Evolutionary conservation across 768 basidiomycete genomes (phyloP), one percentile per base, ranked within the genome.

Genomic region (Boletus sp.): DNA sequence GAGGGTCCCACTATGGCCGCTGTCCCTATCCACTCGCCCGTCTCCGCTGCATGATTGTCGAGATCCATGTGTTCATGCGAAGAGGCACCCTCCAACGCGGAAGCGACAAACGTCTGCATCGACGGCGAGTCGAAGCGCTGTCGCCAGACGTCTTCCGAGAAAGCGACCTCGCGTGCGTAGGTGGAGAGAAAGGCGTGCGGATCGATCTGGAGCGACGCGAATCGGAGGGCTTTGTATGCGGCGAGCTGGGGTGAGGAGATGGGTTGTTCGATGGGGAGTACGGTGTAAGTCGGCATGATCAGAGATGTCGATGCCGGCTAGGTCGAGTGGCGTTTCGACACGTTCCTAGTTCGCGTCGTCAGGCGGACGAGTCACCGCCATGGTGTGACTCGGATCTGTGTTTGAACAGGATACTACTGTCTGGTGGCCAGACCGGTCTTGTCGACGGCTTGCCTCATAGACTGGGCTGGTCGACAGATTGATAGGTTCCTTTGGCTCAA

Each of bases 231-330:
- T 47, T 57, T 67, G 43, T 55, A 70, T 13, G 53, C 47, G 7
- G 45, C 45, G 38, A 78, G 48, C 25, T 71, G 69, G 32, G 55
- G 50, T 27, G 59, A 30, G n/a, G 67, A 53, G 33, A 47, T 4
- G 17, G 52, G 56, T 7, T 39, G 32, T 25, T 62, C 15, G 37
- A 66, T 38, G 27, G 69, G 44, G 14, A 61, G 60, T 47, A 63
- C 6, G 17, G 17, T 56, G 50, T 63, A 60, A 29, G 52, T 61
- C 5, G 50, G 23, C 58, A 51, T 49, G 15, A 25, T 4, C 25
- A 25, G 25, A 23, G 23, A 23, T 23, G 37, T 38, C 21, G 19
- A 11, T 27, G 14, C 1, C 1, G 25, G 27, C n/a, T 13, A 3
- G 10, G 17, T 43, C 27, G 6, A 7, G 23, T 11, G 25, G 6